Conservation (phyloP, 73 alveolate genomes). For the Paramecium sexaurelia region DNA sequence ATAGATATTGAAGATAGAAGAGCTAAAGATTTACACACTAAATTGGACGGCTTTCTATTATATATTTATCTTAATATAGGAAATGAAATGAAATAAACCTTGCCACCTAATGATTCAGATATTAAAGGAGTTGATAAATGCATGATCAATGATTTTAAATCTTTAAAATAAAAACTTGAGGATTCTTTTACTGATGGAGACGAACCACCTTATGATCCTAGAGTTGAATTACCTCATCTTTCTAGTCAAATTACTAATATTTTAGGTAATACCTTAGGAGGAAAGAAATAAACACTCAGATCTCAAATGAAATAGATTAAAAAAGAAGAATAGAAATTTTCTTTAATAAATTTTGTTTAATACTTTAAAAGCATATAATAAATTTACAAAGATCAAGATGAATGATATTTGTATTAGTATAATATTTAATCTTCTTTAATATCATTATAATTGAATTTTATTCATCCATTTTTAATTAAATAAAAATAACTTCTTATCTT, state of each 20-base stretch:
- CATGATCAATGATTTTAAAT: constrained; percentile 39
- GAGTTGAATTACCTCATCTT: constrained; percentile 20
- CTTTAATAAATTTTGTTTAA: constrained; percentile 3
- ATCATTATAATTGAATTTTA: background rate
- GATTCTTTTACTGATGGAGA: constrained; percentile 48
- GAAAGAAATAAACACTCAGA: constrained; percentile 11
- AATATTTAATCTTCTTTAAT: background rate
- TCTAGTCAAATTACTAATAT: background rate
- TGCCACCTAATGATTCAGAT: constrained; percentile 13
- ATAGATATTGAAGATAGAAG: constrained; percentile 43
- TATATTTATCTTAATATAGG: background rate
- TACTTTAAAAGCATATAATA: constrained; percentile 26
- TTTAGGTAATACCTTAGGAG: background rate
- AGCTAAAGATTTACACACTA: background rate
- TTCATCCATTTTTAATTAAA: too few species aligned
- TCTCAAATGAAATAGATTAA: background rate
- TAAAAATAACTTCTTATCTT: too few species aligned
- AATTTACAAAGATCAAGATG: background rate
- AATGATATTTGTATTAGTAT: background rate
- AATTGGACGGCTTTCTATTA: constrained; percentile 13
- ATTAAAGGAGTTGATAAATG: background rate
- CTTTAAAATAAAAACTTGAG: constrained; percentile 22
- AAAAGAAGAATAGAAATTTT: constrained; percentile 8
- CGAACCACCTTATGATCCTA: constrained; percentile 47
- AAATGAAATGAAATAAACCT: constrained; percentile 11